A percentile compares a stretch with the other conserved stretches of the same genome.
phyloP scores from a whole-genome alignment of 306 rosid species.

The Vigna trinervia region DNA sequence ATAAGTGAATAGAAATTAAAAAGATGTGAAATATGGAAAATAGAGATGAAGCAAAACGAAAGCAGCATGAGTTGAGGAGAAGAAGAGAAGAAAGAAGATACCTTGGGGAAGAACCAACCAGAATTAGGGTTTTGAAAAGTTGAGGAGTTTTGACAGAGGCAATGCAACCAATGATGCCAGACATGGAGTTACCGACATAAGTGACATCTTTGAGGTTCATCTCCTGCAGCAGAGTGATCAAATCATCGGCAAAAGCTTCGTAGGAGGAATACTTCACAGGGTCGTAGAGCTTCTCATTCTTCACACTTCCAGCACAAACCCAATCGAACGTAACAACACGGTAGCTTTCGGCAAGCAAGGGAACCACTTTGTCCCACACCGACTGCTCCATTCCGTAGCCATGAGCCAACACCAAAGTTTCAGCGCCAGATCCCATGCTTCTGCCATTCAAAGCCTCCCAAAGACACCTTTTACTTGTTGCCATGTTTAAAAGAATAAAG shows the following conservation, averaged over 20 bases:
- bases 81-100: neutral
- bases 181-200: constrained; percentile 82
- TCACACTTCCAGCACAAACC: constrained; percentile 62
- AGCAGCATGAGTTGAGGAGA: too few species aligned
- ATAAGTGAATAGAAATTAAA: too few species aligned
- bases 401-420: constrained; percentile 69
- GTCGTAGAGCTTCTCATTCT: constrained; percentile 49
- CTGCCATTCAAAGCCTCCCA: constrained; percentile 54
- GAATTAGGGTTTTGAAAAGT: constrained; percentile 65
- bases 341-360: constrained; percentile 49
- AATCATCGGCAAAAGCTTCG: constrained; percentile 61
- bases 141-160: constrained; percentile 50
- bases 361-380: constrained; percentile 71
- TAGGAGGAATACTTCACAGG: constrained; percentile 60
- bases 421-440: constrained; percentile 49
- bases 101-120: constrained; percentile 81
- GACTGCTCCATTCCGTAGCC: constrained; percentile 77
- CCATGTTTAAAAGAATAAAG: constrained; percentile 18
- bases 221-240: constrained; percentile 60
- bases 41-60: too few species aligned
- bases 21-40: too few species aligned
- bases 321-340: constrained; percentile 70
- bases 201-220: constrained; percentile 49
- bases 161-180: constrained; percentile 81
- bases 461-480: constrained; percentile 41